These are phyloP conservation scores for Eragrostis tef DNA, from an alignment of 202 grass and related monocot genomes.

Conservation along the genomic window DNA sequence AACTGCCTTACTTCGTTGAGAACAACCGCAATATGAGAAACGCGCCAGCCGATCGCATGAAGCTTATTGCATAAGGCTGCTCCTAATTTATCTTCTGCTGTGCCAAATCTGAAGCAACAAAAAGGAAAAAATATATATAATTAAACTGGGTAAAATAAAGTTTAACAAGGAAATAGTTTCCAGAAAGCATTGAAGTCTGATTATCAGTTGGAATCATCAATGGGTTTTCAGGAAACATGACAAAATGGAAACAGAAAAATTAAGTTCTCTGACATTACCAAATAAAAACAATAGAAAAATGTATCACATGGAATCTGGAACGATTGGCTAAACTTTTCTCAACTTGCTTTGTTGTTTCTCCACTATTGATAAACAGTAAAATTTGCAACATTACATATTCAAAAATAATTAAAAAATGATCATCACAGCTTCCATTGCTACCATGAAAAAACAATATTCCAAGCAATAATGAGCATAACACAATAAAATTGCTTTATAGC, in stretches of 20 bases:
- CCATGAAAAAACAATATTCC: constrained; percentile 25
- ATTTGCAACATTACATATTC: neutral
- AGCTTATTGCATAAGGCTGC: constrained; percentile 85
- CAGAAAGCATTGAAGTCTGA: neutral
- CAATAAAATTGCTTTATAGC: constrained; percentile 13
- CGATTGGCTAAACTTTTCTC: constrained; percentile 28
- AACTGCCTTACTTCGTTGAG: too few species aligned
- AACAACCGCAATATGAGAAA: constrained; percentile 79
- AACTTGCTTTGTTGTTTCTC: constrained; percentile 9
- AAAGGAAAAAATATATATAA: constrained; percentile 34
- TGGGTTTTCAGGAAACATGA: constrained; percentile 4
- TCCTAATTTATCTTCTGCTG: constrained; percentile 70
- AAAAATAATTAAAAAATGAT: neutral
- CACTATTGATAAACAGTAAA: constrained; percentile 21
- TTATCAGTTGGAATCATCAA: constrained; percentile 27
- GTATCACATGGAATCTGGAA: constrained; percentile 17
- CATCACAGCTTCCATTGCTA: constrained; percentile 16
- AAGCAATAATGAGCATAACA: constrained; percentile 39
- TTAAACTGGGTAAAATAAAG: constrained; percentile 37
- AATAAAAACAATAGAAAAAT: too few species aligned
- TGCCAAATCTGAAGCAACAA: constrained; percentile 76
- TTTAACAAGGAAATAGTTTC: constrained; percentile 21
- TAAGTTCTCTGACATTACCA: constrained; percentile 1
- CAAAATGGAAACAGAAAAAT: constrained; percentile 27
- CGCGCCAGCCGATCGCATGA: constrained; percentile 83